Evolutionary conservation across 352 stramenopile species (phyloP).

Genomic region (Pythium insidiosum): DNA sequence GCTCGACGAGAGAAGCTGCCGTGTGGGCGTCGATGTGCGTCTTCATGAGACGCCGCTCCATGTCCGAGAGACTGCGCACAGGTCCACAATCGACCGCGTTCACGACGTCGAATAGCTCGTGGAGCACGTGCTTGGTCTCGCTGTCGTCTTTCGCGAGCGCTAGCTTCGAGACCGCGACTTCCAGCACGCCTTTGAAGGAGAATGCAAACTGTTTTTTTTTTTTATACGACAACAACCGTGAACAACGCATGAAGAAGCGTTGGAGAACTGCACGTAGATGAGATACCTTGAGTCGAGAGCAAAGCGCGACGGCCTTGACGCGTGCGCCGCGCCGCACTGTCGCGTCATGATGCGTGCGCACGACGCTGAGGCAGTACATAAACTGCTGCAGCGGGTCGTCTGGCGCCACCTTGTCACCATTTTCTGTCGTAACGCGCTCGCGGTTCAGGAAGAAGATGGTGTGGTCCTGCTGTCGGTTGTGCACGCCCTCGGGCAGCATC

Average conservation of each 20-base stretch:
- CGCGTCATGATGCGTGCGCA: conserved; percentile 75
- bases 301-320: conserved; percentile 79
- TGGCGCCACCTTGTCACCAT: neutral
- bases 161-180: conserved; percentile 68
- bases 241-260: too few relatives aligned
- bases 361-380: conserved; percentile 85
- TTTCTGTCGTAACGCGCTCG: conserved; percentile 14
- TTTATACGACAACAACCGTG: too few relatives aligned
- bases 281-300: conserved; percentile 68
- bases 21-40: conserved; percentile 43
- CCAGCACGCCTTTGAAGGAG: conserved; percentile 64
- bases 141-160: conserved; percentile 30
- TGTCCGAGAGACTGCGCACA: conserved; percentile 53
- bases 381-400: conserved; percentile 65
- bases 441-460: conserved; percentile 88
- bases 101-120: conserved; percentile 58
- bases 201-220: conserved; percentile 57
- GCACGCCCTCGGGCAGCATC: conserved; percentile 83
- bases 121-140: conserved; percentile 34
- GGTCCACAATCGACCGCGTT: conserved; percentile 64
- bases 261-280: too few relatives aligned
- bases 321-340: conserved; percentile 61
- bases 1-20: conserved; percentile 24
- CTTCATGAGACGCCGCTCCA: conserved; percentile 72
- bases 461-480: conserved; percentile 82